A percentile compares a stretch with the other conserved stretches of the same genome.
These are phyloP conservation scores for Calocybe gambosa DNA, from an alignment of 1,284 basidiomycete genomes.

Conservation along the genomic window DNA sequence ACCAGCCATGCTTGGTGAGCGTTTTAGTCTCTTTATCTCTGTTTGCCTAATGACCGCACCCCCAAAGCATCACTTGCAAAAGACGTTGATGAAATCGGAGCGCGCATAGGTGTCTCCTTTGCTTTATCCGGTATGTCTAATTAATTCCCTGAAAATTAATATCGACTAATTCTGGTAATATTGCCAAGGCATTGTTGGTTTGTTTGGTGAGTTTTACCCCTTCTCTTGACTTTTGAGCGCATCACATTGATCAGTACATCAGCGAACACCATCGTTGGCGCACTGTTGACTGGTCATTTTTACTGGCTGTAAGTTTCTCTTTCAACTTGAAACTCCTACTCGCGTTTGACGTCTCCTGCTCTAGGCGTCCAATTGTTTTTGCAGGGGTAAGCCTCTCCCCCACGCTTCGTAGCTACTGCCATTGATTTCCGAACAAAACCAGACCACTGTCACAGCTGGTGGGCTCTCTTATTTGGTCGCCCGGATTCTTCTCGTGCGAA, in stretches of 20 bases:
- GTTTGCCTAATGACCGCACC: not conserved
- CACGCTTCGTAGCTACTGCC: not conserved
- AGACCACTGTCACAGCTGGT: slow-evolving; percentile 4
- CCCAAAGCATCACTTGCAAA: slow-evolving; percentile 23
- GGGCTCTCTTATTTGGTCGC: slow-evolving; percentile 4
- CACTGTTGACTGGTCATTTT: slow-evolving; percentile 10
- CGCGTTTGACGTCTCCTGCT: too few relatives aligned
- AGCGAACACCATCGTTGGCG: slow-evolving; percentile 15
- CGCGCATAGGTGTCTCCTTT: slow-evolving; percentile 33
- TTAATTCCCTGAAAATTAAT: not conserved
- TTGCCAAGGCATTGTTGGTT: slow-evolving; percentile 8
- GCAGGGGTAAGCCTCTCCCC: slow-evolving; percentile 2
- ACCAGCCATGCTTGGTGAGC: slow-evolving; percentile 6
- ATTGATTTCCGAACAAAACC: not conserved
- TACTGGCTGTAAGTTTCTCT: slow-evolving; percentile 4
- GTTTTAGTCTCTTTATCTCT: not conserved
- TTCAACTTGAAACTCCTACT: not conserved
- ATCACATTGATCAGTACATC: not conserved
- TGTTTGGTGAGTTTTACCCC: slow-evolving; percentile 8
- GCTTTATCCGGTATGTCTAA: slow-evolving; percentile 27
- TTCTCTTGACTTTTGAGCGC: too few relatives aligned
- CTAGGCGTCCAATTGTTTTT: slow-evolving; percentile 6
- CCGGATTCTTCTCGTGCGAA: slow-evolving; percentile 2
- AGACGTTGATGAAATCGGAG: slow-evolving; percentile 32
- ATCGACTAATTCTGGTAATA: not conserved